phyloP scores from a whole-genome alignment of 441 rosid species.

The Jatropha podagrica region DNA sequence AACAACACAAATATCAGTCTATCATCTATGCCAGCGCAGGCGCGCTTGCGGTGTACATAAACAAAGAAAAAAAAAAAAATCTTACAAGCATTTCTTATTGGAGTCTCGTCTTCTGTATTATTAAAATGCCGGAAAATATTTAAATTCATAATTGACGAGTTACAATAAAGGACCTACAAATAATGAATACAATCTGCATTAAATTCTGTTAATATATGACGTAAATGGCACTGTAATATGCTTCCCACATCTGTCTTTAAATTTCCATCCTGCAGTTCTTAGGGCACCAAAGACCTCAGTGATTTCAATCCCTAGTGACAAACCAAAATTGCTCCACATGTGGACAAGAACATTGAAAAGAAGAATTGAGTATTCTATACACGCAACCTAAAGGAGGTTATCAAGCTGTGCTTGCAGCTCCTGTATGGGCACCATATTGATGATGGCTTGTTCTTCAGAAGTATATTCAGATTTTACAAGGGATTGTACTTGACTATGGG shows the following conservation, averaged over 20 bases:
- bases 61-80: too few relatives aligned
- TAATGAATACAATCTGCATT: not conserved
- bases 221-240: too few relatives aligned
- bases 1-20: too few relatives aligned
- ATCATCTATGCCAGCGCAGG: too few relatives aligned
- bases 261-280: not conserved
- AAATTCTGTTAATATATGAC: not conserved
- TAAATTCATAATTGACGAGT: not conserved
- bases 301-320: not conserved
- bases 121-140: not conserved
- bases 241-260: not conserved
- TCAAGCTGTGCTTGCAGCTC: slow-evolving; percentile 84
- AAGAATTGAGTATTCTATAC: not conserved
- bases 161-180: not conserved
- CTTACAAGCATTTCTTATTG: too few relatives aligned
- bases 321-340: slow-evolving; percentile 11
- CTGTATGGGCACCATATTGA: slow-evolving; percentile 57
- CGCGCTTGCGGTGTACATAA: too few relatives aligned
- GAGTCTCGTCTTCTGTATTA: not conserved
- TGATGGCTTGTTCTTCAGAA: slow-evolving; percentile 61
- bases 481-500: slow-evolving; percentile 75
- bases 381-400: slow-evolving; percentile 43
- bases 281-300: not conserved
- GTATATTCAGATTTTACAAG: slow-evolving; percentile 76
- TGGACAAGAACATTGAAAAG: not conserved